Base-by-base conservation (phyloP, 768 basidiomycete species). In the Pisolithus orientalis region DNA sequence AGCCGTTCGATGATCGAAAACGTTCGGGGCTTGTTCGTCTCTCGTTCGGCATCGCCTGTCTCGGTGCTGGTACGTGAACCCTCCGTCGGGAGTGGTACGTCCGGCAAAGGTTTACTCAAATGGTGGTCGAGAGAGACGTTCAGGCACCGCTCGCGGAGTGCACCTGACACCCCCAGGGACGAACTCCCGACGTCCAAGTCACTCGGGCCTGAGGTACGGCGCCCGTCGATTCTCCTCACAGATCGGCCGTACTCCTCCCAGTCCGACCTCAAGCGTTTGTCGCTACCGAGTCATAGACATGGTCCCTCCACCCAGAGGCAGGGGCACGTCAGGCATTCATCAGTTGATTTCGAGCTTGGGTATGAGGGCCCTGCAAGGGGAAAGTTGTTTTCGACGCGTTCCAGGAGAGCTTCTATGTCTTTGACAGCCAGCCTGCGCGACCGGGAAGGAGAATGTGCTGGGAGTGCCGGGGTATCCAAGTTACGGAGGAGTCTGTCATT, bases 1-100 rank as follows among this genome's bases (percentile, higher is more conserved):
- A 68, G 74, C 47, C 71, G 76, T 27, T 83, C 80, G 13, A 74
- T 87, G 66, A 78, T 82, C 44, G 80, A 77, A 56, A 84, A 81
- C 57, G 79, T 87, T 51, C 78, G 75, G 58, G 80, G 73, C 17
- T 71, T 87, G 49, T 85, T 87, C 58, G 67, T 72, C 27, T 70
- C 79, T 47, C 78, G 76, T 1, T 66, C 79, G 5, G 52, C 61
- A 13, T 75, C 79, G 14, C 72, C 79, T 5, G 59, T 68, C 43
- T 56, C 66, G 32, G 57, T 66, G 5, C 53, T 71, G 55, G 61
- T 58, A 44, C 63, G 62, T 8, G 61, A 59, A 27, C 47, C 60
- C 24, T 70, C 68, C 32, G 52, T 59, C 13, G 59, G 59, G 39
- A 60, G 62, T 51, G 63, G 57, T 46, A 68, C 56, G 47, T 64